Conservation (phyloP, 2,329 filamentous ascomycete genomes). For the Stachybotrys elegans region DNA sequence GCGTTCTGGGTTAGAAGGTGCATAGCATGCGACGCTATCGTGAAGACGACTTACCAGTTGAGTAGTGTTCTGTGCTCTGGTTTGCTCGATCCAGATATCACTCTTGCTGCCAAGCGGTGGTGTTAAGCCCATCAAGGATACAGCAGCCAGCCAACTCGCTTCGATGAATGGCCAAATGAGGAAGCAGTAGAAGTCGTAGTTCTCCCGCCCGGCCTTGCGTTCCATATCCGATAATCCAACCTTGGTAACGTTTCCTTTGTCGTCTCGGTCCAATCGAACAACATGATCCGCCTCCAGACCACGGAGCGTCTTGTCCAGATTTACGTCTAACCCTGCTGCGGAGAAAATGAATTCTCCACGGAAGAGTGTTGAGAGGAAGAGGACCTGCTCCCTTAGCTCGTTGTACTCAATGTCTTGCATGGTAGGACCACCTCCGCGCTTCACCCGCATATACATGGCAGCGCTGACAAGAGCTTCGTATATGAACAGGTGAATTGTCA, state of each 20-base stretch:
- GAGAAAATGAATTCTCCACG: conserved; percentile 96
- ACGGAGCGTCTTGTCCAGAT: conserved; percentile 73
- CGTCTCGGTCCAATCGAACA: conserved; percentile 59
- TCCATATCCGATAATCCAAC: conserved; percentile 75
- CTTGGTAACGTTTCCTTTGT: conserved; percentile 51
- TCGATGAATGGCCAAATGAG: conserved; percentile 98
- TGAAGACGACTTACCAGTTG: conserved; percentile 56
- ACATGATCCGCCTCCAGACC: conserved; percentile 76
- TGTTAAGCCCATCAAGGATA: conserved; percentile 80
- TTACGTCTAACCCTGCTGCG: conserved; percentile 73
- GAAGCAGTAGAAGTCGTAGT: conserved; percentile 99
- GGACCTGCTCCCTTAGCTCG: conserved; percentile 71
- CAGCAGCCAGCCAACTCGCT: conserved; percentile 83
- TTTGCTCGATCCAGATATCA: conserved; percentile 74
- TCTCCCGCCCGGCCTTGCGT: conserved; percentile 75
- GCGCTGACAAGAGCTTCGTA: conserved; percentile 86
- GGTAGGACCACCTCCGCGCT: conserved; percentile 79
- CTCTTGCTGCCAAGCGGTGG: conserved; percentile 57
- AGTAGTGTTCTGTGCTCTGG: conserved; percentile 73
- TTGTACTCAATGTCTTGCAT: conserved; percentile 73
- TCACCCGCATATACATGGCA: conserved; percentile 85
- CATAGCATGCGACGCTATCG: neutral
- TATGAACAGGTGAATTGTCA: conserved; percentile 98
- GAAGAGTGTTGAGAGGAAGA: conserved; percentile 90
- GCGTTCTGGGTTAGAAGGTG: conserved; percentile 9